Evolutionary conservation across 371 early-diverging fungal genomes (phyloP), one percentile per base, ranked within the genome.

Genomic region (Mucor circinelloides): DNA sequence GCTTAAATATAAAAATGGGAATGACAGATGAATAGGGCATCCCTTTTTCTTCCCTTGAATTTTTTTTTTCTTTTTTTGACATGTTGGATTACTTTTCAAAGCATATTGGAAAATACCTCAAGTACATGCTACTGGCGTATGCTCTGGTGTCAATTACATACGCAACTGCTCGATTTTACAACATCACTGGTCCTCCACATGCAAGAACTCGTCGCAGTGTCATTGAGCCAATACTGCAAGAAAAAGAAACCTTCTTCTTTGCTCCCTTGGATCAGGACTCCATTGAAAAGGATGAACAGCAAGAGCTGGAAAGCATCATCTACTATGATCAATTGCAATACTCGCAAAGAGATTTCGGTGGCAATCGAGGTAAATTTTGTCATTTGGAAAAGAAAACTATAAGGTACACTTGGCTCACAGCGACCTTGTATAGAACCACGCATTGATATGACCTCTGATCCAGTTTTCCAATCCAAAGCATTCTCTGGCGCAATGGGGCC

Each of bases 401-500:
- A 1, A 8, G 36, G 36, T 13, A 36, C 36, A 13, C 36, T 36
- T 13, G 36, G 36, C 36, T 36, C 36, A 36, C 12, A 36, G 36
- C 36, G 36, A 36, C 36, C 10, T 13, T 36, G 36, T 36, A 36
- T 23, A 50, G 21, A 12, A 34, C 59, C 60, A 38, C 23, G 25
- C 25, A 50, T 25, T 50, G 50, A 50, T 12, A 56, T 50, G 21
- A 48, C 21, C n/a, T 25, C 66, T 19, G 82, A 83, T 59, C 76
- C 78, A 19, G 75, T 82, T 54, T 64, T 82, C 46, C 67, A 81
- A 52, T 81, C 85, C 32, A 87, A 87, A 60, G 66, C 78, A 8
- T 87, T 80, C 62, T 74, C 76, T 25, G 79, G 82, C 21, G 70
- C 83, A 0, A 81, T 87, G 82, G 81, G 84, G 30, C 85, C 85